Base-by-base conservation (phyloP, 768 basidiomycete species). In the Tulasnella calospora region DNA sequence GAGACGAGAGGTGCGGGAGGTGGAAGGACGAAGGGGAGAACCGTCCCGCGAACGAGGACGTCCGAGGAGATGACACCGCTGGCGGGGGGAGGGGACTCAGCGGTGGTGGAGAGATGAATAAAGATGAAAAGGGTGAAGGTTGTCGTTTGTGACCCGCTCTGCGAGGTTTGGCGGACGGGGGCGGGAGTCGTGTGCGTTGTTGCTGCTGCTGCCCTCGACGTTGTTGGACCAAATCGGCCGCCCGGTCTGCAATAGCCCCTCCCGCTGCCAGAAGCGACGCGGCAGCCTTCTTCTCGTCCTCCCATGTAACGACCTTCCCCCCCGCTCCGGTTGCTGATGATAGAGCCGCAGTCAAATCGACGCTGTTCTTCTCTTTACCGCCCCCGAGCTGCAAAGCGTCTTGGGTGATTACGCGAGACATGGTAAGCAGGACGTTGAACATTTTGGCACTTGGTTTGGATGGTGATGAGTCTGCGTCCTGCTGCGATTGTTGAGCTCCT, bases 11-110 rank as follows among this genome's bases (percentile, higher is more conserved):
- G 57, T 69, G 78, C 23, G 79, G 71, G 27, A 38, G 73, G 40
- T 76, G 47, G 67, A 35, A 44, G 0, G 78, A 79, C 38, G 51
- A 51, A 36, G 55, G 38, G 44, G 40, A 47, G 38, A 80, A 94
- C 90, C 73, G 94, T 92, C 7, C 94, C 83, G 8, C 91, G 85
- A 73, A 85, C 86, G 71, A 89, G 85, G 41, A 84, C 84, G 76
- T 87, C 38, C 73, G 78, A 36, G 83, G 84, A 15, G 93, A 91
- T 21, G 92, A 91, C n/a, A 94, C 82, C 88, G 90, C 81, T 92
- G 89, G 61, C 92, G 83, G 47, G 5, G 41, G 79, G 40, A 71
- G n/a, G 5, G 79, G 38, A 44, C 61, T 44, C 40, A 41, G 67
- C 23, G 79, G 38, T 17, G 78, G 78, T 8, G 80, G 80, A 38